These are phyloP conservation scores for Colletotrichum zoysiae DNA, from an alignment of 2,329 filamentous ascomycete species.

Conservation along the genomic window DNA sequence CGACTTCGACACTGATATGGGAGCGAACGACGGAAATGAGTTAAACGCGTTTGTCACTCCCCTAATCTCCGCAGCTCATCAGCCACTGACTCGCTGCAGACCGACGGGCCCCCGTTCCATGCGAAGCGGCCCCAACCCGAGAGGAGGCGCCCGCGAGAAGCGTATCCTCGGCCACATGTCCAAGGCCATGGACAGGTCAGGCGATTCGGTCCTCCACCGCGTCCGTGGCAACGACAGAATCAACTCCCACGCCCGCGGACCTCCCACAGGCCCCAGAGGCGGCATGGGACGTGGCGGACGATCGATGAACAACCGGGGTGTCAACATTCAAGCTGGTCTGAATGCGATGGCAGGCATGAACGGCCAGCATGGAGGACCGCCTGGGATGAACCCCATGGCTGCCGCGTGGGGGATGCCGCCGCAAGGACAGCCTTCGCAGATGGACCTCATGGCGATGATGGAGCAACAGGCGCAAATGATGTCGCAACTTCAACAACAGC, in stretches of 20 bases:
- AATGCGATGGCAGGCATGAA: conserved; percentile 56
- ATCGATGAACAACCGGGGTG: conserved; percentile 64
- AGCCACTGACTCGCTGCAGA: conserved; percentile 67
- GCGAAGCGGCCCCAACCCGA: conserved; percentile 75
- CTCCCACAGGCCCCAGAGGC: conserved; percentile 78
- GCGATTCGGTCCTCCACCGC: conserved; percentile 83
- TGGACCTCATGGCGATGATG: conserved; percentile 78
- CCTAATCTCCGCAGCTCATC: conserved; percentile 23
- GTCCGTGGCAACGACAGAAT: conserved; percentile 84
- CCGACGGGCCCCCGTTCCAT: conserved; percentile 96
- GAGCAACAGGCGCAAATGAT: conserved; percentile 92
- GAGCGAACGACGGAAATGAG: conserved; percentile 63
- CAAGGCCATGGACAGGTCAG: conserved; percentile 82
- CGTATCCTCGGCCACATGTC: conserved; percentile 88
- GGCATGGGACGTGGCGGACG: conserved; percentile 62
- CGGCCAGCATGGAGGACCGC: conserved; percentile 49
- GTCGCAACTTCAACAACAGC: conserved; percentile 76
- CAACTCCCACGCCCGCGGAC: conserved; percentile 79
- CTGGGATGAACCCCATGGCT: conserved; percentile 54
- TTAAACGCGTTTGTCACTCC: conserved; percentile 68
- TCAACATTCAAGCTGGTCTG: conserved; percentile 64
- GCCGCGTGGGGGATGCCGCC: conserved; percentile 59
- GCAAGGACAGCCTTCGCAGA: conserved; percentile 59
- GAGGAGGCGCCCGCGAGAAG: conserved; percentile 75
- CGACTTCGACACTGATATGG: conserved; percentile 81